These are phyloP conservation scores for Fusarium nurragi DNA, from an alignment of 2,329 filamentous ascomycete species.

Conservation along the genomic window DNA sequence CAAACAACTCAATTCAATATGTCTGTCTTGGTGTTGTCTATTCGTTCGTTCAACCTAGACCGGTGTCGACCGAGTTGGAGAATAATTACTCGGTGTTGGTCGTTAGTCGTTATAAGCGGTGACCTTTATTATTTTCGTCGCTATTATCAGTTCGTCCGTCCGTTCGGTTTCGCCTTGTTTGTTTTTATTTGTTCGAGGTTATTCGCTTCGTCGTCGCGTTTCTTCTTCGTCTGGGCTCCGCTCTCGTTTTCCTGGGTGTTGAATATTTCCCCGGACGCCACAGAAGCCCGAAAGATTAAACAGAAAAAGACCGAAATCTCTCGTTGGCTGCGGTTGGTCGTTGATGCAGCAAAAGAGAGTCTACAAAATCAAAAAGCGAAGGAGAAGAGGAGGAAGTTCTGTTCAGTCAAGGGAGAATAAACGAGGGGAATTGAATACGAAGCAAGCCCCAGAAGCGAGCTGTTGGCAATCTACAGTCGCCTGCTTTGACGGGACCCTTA, in stretches of 20 bases:
- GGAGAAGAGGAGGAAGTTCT: slow-evolving; percentile 11
- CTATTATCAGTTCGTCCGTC: slow-evolving; percentile 11
- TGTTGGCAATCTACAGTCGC: slow-evolving; percentile 22
- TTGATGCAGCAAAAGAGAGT: slow-evolving; percentile 10
- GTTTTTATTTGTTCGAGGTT: slow-evolving; percentile 12
- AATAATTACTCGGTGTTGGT: slow-evolving; percentile 18
- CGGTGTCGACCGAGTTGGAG: slow-evolving; percentile 9
- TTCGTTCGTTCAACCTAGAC: slow-evolving; percentile 15
- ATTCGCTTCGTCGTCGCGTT: slow-evolving; percentile 12
- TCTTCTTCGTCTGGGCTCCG: slow-evolving; percentile 29
- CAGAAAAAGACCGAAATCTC: slow-evolving; percentile 9
- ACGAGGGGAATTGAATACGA: slow-evolving; percentile 35
- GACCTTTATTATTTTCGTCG: slow-evolving; percentile 12
- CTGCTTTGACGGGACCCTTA: slow-evolving; percentile 26
- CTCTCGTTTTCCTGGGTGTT: slow-evolving; percentile 14
- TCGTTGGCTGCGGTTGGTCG: slow-evolving; percentile 3
- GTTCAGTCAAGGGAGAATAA: slow-evolving; percentile 25
- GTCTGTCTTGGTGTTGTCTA: background rate
- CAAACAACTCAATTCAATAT: slow-evolving; percentile 14
- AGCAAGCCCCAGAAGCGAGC: slow-evolving; percentile 39
- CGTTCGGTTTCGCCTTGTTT: slow-evolving; percentile 19
- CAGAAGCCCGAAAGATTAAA: slow-evolving; percentile 11
- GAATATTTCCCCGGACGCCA: slow-evolving; percentile 16
- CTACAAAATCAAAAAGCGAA: slow-evolving; percentile 15
- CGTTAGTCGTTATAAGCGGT: background rate